phyloP scores from a whole-genome alignment of 2,329 filamentous ascomycete species.

The Dactylonectria macrodidyma region DNA sequence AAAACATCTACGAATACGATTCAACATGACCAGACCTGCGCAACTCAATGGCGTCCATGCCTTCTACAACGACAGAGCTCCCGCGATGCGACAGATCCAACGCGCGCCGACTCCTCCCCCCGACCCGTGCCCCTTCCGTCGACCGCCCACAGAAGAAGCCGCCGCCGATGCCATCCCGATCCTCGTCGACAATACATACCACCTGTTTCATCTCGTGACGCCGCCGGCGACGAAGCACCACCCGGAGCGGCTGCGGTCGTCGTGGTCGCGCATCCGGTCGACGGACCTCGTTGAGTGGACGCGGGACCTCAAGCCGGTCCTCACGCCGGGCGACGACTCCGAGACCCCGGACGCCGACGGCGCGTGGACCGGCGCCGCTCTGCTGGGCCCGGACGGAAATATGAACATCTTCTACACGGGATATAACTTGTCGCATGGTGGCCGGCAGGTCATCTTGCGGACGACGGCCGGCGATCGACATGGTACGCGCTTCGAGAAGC shows the following conservation, averaged over 20 bases:
- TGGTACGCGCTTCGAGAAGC: constrained; percentile 46
- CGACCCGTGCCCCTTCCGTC: constrained; percentile 46
- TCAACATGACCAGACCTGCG: constrained; percentile 8
- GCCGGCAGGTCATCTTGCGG: constrained; percentile 53
- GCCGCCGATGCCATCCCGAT: constrained; percentile 55
- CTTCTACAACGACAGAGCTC: constrained; percentile 9
- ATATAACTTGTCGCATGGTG: constrained; percentile 50
- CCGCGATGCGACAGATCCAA: constrained; percentile 36
- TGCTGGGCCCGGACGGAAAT: constrained; percentile 49
- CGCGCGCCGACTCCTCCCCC: constrained; percentile 45
- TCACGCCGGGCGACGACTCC: constrained; percentile 40
- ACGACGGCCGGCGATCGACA: constrained; percentile 45
- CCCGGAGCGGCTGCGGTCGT: constrained; percentile 50
- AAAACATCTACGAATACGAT: neutral
- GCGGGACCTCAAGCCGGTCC: constrained; percentile 44
- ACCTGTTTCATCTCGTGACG: constrained; percentile 54
- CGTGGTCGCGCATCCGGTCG: constrained; percentile 51
- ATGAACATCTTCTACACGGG: constrained; percentile 57
- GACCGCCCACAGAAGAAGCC: constrained; percentile 48
- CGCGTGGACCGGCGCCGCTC: constrained; percentile 53
- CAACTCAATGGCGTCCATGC: constrained; percentile 7
- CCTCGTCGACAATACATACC: constrained; percentile 54
- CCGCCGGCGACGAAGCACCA: constrained; percentile 52
- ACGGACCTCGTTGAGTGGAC: constrained; percentile 50
- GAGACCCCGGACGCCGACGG: constrained; percentile 51